Evolutionary conservation across 441 rosid genomes (phyloP).

Genomic region (Theobroma grandiflorum): DNA sequence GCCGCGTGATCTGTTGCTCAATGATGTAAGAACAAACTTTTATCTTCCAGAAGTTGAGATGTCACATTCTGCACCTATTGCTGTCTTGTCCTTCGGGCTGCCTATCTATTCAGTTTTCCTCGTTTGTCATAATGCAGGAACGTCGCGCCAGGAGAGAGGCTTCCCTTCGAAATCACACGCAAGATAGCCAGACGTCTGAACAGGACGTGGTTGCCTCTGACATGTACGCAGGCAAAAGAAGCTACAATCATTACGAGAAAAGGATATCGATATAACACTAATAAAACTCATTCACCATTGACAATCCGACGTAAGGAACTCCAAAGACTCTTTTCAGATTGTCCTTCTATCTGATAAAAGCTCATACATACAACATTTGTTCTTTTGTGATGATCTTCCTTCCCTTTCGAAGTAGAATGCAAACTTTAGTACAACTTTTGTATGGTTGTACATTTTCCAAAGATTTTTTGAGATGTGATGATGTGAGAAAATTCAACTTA

Average conservation of each 20-base stretch:
- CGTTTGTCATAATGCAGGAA: constrained; percentile 38
- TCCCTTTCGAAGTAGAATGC: not conserved
- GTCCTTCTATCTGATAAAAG: not conserved
- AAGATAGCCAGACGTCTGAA: constrained; percentile 4
- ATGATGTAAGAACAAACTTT: constrained; percentile 45
- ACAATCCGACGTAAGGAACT: not conserved
- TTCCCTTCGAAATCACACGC: constrained; percentile 24
- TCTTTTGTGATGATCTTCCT: not conserved
- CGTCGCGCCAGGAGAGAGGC: constrained; percentile 30
- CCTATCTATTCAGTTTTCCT: not conserved
- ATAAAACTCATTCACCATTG: not conserved
- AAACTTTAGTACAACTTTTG: not conserved
- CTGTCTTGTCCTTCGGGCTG: not conserved
- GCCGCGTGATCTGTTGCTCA: constrained; percentile 63
- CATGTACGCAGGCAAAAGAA: constrained; percentile 22
- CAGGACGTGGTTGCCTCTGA: constrained; percentile 17
- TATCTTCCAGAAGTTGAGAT: constrained; percentile 19
- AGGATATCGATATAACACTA: not conserved
- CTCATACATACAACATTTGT: not conserved
- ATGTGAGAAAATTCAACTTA: not conserved
- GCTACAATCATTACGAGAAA: constrained; percentile 35
- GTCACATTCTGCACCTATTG: constrained; percentile 6
- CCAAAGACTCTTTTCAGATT: not conserved
- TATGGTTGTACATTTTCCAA: not conserved
- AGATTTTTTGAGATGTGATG: not conserved